phyloP scores from a whole-genome alignment of 176 grass and related monocot genomes.

The Pontederia paniculata region DNA sequence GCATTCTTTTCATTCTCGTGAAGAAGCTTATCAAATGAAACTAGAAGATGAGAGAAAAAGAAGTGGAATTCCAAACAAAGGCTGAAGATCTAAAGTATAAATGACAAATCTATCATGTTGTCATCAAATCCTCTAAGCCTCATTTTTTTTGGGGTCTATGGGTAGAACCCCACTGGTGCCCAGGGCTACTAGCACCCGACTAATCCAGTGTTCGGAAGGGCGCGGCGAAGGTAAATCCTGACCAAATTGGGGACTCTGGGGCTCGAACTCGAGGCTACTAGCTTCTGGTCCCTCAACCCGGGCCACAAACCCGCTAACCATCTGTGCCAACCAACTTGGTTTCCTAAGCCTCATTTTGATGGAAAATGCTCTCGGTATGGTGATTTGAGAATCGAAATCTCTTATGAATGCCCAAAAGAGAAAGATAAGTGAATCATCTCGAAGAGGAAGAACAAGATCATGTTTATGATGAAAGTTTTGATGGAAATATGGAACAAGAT shows the following conservation, averaged over 20 bases:
- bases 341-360: no score
- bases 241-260: no score
- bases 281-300: no score
- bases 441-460: background rate
- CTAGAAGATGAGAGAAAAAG: background rate
- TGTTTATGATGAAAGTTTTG: background rate
- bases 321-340: no score
- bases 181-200: no score
- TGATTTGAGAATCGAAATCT: background rate
- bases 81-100: background rate
- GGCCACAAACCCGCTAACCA: no score
- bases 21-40: background rate
- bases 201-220: no score
- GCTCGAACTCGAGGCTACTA: no score
- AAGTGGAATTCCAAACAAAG: background rate
- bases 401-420: background rate
- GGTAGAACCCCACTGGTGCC: no score
- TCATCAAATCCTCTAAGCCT: background rate
- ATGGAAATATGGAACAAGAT: background rate
- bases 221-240: no score
- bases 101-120: background rate
- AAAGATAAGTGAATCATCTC: background rate
- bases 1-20: background rate
- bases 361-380: background rate
- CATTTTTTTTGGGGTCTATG: no score